Evolutionary conservation across 495 filamentous ascomycete species (phyloP).

Genomic region (Rusavskia elegans): DNA sequence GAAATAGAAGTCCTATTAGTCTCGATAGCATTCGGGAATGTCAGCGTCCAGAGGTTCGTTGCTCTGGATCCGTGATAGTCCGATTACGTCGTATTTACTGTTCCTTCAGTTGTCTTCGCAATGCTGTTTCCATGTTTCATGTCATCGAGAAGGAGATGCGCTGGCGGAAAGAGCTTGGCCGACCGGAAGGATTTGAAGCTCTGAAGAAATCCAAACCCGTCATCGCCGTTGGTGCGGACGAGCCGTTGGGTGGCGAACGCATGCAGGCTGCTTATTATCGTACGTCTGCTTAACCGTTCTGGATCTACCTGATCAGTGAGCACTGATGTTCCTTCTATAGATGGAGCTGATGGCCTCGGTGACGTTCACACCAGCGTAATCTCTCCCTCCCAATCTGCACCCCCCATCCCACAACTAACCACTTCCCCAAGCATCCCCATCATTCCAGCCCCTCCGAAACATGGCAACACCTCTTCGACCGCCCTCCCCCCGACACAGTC

Average conservation of each 20-base stretch:
- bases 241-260: constrained; percentile 68
- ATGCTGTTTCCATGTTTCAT: constrained; percentile 83
- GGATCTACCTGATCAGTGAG: neutral
- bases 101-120: constrained; percentile 56
- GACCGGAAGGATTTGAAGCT: constrained; percentile 48
- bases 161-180: constrained; percentile 59
- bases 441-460: constrained; percentile 56
- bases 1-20: constrained; percentile 82
- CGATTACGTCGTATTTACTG: neutral
- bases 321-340: constrained; percentile 26
- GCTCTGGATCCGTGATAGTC: neutral
- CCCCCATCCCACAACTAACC: constrained; percentile 1
- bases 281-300: constrained; percentile 25
- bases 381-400: neutral
- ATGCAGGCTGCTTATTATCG: constrained; percentile 86
- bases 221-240: constrained; percentile 71
- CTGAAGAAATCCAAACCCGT: constrained; percentile 58
- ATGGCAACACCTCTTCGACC: constrained; percentile 69
- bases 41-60: constrained; percentile 56
- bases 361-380: constrained; percentile 72
- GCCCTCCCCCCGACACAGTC: constrained; percentile 26
- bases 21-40: constrained; percentile 85
- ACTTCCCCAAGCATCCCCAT: constrained; percentile 56
- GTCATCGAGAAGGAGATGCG: constrained; percentile 76
- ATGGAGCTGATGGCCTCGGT: constrained; percentile 80